These are phyloP conservation scores for Colletotrichum tropicale DNA, from an alignment of 2,329 filamentous ascomycete genomes.

Conservation along the genomic window DNA sequence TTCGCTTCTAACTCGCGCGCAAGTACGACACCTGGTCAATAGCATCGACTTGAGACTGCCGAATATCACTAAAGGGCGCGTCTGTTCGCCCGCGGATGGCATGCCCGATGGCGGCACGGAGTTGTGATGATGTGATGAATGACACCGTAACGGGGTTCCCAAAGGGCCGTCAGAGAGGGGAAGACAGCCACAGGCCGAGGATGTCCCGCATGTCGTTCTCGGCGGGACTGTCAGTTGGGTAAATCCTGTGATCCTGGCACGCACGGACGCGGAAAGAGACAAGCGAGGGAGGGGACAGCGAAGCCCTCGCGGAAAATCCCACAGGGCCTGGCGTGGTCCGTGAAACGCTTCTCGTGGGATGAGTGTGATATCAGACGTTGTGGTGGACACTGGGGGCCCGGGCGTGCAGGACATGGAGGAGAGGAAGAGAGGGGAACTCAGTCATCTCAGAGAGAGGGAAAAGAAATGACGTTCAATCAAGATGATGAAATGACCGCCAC, in stretches of 20 bases:
- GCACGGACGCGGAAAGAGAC: background rate
- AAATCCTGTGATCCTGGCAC: background rate
- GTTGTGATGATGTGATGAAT: background rate
- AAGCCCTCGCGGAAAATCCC: background rate
- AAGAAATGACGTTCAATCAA: background rate
- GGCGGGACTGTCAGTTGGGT: background rate
- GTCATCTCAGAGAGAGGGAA: background rate
- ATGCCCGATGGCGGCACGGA: background rate
- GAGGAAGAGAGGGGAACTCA: background rate
- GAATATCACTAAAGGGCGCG: background rate
- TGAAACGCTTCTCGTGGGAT: slow-evolving; percentile 1
- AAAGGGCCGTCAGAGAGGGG: background rate
- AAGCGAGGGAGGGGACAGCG: background rate
- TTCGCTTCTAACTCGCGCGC: background rate
- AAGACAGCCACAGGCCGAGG: background rate
- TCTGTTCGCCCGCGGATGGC: background rate
- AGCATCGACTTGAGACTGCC: background rate
- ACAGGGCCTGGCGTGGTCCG: background rate
- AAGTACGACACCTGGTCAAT: background rate
- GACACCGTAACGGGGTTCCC: background rate
- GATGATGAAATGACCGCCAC: background rate
- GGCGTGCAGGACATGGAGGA: background rate
- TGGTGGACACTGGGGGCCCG: background rate
- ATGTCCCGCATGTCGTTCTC: background rate
- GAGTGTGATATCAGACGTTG: background rate